Percentiles rank a stretch among this genome's conserved stretches.
Evolutionary conservation across 257 asterid genomes (phyloP).

Genomic region (Linderniella brevidens): DNA sequence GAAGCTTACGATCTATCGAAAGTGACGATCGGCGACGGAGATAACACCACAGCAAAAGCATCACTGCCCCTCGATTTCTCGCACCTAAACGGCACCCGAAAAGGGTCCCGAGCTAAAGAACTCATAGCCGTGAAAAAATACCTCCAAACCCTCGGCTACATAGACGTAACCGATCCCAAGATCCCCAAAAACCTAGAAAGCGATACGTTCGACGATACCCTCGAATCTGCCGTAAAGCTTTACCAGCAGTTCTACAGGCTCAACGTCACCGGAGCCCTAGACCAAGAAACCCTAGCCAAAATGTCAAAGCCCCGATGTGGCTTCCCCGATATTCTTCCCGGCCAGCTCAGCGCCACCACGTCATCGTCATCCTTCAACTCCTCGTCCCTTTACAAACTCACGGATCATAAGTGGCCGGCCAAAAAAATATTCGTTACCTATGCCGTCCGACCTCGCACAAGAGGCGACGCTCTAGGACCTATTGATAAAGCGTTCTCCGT

Average conservation of each 20-base stretch:
- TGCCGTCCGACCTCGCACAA: no score
- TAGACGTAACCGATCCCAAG: neutral
- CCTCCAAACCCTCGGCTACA: conserved; percentile 15
- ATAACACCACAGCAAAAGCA: neutral
- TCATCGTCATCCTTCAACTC: conserved; percentile 1
- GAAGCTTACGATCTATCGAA: no score
- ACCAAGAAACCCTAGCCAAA: conserved; percentile 9
- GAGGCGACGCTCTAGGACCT: no score
- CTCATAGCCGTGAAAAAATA: conserved; percentile 8
- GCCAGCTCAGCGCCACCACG: neutral
- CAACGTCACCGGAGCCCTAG: conserved; percentile 6
- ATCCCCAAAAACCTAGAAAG: neutral
- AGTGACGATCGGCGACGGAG: no score
- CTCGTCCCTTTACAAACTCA: conserved; percentile 10
- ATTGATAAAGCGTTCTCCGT: no score
- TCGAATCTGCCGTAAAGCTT: conserved; percentile 9
- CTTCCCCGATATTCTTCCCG: conserved; percentile 5
- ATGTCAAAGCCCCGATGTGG: conserved; percentile 15
- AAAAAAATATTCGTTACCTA: no score
- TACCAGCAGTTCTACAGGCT: conserved; percentile 14
- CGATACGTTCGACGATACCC: conserved; percentile 9
- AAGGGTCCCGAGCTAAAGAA: conserved; percentile 8
- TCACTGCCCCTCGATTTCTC: conserved; percentile 7
- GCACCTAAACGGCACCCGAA: conserved; percentile 6
- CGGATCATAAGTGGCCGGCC: conserved; percentile 6